Evolutionary conservation across 1,284 basidiomycete genomes (phyloP).

Genomic region (Fomitiporia mediterranea): DNA sequence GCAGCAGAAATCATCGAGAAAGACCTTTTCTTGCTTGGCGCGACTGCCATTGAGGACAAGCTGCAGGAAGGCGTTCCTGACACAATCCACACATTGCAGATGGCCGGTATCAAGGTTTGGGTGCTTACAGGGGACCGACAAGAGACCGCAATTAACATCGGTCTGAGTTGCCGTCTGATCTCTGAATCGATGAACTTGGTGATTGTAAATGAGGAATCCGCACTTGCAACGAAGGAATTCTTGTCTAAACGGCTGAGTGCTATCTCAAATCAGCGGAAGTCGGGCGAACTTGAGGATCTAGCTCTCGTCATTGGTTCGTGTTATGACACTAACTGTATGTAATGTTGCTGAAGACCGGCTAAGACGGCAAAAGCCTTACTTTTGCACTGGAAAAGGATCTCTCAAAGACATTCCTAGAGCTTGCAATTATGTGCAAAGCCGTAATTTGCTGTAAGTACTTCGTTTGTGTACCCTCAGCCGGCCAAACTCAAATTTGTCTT

Average conservation of each 20-base stretch:
- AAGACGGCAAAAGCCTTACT: conserved; percentile 92
- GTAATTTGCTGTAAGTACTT: conserved; percentile 85
- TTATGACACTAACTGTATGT: background rate
- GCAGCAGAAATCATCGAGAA: conserved; percentile 96
- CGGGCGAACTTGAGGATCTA: conserved; percentile 91
- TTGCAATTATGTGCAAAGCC: conserved; percentile 98
- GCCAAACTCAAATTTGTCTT: conserved; percentile 1
- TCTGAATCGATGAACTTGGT: conserved; percentile 98
- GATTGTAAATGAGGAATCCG: conserved; percentile 89
- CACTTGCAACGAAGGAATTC: conserved; percentile 81
- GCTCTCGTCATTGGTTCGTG: conserved; percentile 86
- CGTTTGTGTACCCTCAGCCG: background rate
- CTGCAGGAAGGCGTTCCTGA: conserved; percentile 98
- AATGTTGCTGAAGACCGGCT: background rate
- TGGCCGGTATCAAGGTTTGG: conserved; percentile 99
- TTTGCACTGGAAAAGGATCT: conserved; percentile 93
- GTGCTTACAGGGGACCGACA: conserved; percentile 97
- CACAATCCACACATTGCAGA: conserved; percentile 95
- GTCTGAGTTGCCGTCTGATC: conserved; percentile 93
- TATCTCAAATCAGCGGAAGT: conserved; percentile 87
- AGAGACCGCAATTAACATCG: conserved; percentile 99
- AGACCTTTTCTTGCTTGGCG: conserved; percentile 88
- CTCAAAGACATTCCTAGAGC: conserved; percentile 84
- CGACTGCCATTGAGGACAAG: conserved; percentile 98
- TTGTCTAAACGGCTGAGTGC: conserved; percentile 85